Evolutionary conservation across 352 stramenopile species (phyloP), one percentile per base, ranked within the genome.

Genomic region (Phytopythium cucurbitacearum): DNA sequence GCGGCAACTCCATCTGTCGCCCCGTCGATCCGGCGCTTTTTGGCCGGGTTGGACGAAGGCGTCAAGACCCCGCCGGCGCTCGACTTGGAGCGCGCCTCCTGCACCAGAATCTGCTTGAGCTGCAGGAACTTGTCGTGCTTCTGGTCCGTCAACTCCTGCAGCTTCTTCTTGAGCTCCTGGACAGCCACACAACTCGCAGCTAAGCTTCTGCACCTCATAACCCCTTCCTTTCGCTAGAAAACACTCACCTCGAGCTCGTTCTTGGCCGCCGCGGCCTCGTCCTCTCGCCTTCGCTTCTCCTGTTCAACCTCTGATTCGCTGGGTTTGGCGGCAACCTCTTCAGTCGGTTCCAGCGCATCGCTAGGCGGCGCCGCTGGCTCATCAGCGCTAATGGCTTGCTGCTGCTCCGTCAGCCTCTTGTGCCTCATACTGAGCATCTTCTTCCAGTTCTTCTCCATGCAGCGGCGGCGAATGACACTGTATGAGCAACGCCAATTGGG

Each of bases 381-480:
- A n/a, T 10, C 36, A 5, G 41, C n/a, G 3, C 28, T 40, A 37
- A 13, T 43, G 3, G 32, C 7, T 21, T 52, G 21, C n/a, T 50
- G 16, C 28, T 36, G 0, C 28, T 47, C 49, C 40, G 21, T 12
- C 15, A 76, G 60, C 41, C 73, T 64, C 35, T 44, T 48, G 44
- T 82, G 76, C 35, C 73, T 64, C 21, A 85, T 52, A 13, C 63
- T 77, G 44, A 91, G 70, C 60, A 91, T 61, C 53, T 91, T 91
- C 53, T 78, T 76, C 80, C 80, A 91, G 69, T 91, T 91, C 48
- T 90, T 90, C 59, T 90, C 76, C 66, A 73, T 82, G 48, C 76
- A 88, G 40, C 71, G 76, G 33, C 73, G 57, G 16, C 76, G 76
- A 37, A 90, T 90, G 12, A 62, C 75, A 49, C 80, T 90, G 53